These are phyloP conservation scores for Fusarium xylarioides DNA, from an alignment of 2,329 filamentous ascomycete species.

Conservation along the genomic window DNA sequence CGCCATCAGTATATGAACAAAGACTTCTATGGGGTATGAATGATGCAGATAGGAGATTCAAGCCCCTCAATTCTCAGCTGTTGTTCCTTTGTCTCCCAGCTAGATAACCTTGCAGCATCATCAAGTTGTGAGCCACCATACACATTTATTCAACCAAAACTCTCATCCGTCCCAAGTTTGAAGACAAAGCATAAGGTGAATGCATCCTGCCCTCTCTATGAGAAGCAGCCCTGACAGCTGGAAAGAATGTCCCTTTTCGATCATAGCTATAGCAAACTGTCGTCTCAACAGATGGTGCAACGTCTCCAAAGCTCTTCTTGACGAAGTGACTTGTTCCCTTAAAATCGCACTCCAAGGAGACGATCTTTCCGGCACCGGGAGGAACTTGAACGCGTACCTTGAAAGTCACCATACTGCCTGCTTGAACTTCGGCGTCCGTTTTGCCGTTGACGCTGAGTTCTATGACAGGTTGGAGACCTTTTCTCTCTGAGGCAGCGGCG, in stretches of 20 bases:
- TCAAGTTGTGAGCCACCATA: too few relatives aligned
- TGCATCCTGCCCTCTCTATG: accelerated
- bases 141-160: neutral
- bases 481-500: accelerated
- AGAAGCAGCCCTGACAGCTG: accelerated
- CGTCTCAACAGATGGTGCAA: accelerated
- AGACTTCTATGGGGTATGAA: neutral
- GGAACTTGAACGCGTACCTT: neutral
- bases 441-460: accelerated
- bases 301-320: accelerated
- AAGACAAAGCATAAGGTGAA: accelerated
- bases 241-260: accelerated
- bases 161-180: accelerated
- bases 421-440: accelerated
- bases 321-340: accelerated
- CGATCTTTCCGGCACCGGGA: accelerated
- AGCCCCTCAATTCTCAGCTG: too few relatives aligned
- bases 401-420: accelerated
- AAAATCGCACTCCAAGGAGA: neutral
- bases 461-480: neutral
- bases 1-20: accelerated
- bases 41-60: too few relatives aligned
- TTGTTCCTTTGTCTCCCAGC: too few relatives aligned
- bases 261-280: accelerated
- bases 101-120: too few relatives aligned